A percentile compares a stretch with the other conserved stretches of the same genome.
phyloP scores from a whole-genome alignment of 2,329 filamentous ascomycete genomes.

The Phoma sp. region DNA sequence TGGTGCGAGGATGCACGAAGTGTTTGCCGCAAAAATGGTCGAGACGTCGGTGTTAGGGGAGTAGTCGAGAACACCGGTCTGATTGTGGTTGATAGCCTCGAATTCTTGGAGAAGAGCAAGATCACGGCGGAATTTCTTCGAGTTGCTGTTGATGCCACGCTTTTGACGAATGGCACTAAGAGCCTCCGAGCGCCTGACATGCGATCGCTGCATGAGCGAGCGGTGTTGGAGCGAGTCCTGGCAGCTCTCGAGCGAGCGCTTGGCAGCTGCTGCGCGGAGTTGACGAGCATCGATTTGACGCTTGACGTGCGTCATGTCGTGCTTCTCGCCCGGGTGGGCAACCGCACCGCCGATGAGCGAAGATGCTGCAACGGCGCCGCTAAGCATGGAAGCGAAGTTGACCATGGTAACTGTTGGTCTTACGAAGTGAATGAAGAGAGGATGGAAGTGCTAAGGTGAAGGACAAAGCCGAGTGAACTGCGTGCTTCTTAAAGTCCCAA shows the following conservation, averaged over 20 bases:
- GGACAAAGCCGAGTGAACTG: neutral
- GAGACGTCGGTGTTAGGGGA: constrained; percentile 18
- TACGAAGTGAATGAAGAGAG: neutral
- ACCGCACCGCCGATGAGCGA: constrained; percentile 24
- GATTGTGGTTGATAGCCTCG: constrained; percentile 41
- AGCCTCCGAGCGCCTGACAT: constrained; percentile 28
- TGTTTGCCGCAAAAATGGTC: constrained; percentile 33
- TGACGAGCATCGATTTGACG: constrained; percentile 40
- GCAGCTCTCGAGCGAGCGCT: constrained; percentile 29
- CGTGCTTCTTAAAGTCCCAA: neutral
- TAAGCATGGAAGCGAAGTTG: constrained; percentile 27
- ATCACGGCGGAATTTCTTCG: constrained; percentile 36
- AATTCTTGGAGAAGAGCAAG: constrained; percentile 40
- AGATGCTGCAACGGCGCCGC: constrained; percentile 25
- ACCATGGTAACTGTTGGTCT: constrained; percentile 23
- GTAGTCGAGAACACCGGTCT: constrained; percentile 30
- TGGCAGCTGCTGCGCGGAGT: constrained; percentile 24
- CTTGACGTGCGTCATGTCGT: constrained; percentile 39
- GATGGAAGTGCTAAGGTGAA: neutral
- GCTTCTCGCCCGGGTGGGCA: constrained; percentile 47
- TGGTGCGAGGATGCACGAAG: constrained; percentile 34
- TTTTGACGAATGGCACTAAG: constrained; percentile 31
- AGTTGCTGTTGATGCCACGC: constrained; percentile 33
- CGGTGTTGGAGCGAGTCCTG: constrained; percentile 27
- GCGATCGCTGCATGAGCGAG: constrained; percentile 27